These are phyloP conservation scores for Candida tallmaniae DNA, from an alignment of 805 yeast species.

Conservation along the genomic window DNA sequence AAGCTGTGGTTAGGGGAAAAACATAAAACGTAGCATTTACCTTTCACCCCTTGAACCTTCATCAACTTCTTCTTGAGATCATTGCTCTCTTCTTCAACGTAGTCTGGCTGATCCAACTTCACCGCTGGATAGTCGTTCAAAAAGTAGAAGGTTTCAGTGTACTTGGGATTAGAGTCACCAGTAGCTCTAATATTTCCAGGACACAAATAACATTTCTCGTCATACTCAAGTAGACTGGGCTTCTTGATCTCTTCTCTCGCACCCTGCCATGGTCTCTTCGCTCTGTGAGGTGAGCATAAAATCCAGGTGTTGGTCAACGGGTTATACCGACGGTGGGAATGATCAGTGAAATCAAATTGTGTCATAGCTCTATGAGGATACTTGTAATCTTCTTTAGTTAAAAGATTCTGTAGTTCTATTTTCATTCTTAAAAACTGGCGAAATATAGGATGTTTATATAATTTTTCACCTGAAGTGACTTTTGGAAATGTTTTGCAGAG, in stretches of 20 bases:
- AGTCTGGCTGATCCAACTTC: conserved; percentile 49
- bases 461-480: not conserved
- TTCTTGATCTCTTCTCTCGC: conserved; percentile 51
- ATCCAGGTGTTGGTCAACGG: conserved; percentile 68
- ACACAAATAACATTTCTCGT: conserved; percentile 65
- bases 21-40: conserved; percentile 68
- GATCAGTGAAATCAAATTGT: conserved; percentile 47
- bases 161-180: conserved; percentile 55
- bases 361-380: conserved; percentile 14
- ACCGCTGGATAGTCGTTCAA: conserved; percentile 73
- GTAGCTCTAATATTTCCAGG: conserved; percentile 67
- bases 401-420: conserved; percentile 12
- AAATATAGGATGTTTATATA: conserved; percentile 7
- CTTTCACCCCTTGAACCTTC: conserved; percentile 55
- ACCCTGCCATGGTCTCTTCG: conserved; percentile 81
- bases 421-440: conserved; percentile 10
- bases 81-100: conserved; percentile 16
- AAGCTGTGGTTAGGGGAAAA: conserved; percentile 66
- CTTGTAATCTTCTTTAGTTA: conserved; percentile 8
- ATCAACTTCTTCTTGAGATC: conserved; percentile 41
- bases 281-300: conserved; percentile 70
- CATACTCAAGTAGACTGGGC: conserved; percentile 48
- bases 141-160: conserved; percentile 54
- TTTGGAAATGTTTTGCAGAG: not conserved
- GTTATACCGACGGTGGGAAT: conserved; percentile 66